phyloP scores from a whole-genome alignment of 2,329 filamentous ascomycete genomes.

The Ophiognomonia clavigignenti-juglandacearum region DNA sequence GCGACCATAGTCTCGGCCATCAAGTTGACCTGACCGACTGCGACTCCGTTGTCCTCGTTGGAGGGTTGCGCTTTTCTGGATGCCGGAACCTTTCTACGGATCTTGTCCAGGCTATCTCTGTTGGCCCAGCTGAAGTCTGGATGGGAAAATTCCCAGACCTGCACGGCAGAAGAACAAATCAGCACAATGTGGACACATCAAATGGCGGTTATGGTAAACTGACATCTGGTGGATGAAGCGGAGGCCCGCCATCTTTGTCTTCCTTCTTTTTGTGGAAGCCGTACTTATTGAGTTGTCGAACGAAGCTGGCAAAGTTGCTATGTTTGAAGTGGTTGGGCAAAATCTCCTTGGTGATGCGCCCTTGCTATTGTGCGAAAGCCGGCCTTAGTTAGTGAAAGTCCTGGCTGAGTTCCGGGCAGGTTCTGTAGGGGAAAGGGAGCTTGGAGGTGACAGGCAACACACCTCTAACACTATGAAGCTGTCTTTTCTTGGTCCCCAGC shows the following conservation, averaged over 20 bases:
- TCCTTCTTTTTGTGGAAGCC: constrained; percentile 98
- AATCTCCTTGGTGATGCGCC: constrained; percentile 96
- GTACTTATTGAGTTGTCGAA: constrained; percentile 93
- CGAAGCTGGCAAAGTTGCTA: constrained; percentile 96
- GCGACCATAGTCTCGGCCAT: constrained; percentile 84
- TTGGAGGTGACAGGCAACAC: constrained; percentile 24
- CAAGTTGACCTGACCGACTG: constrained; percentile 73
- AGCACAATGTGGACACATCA: not conserved
- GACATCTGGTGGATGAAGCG: constrained; percentile 41
- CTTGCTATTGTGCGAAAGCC: constrained; percentile 58
- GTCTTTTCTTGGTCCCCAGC: constrained; percentile 92
- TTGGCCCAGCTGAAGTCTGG: constrained; percentile 94
- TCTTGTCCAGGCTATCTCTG: constrained; percentile 95
- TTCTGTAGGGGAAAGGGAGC: not conserved
- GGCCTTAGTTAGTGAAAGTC: constrained; percentile 11
- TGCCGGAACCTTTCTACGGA: constrained; percentile 89
- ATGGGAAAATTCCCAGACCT: constrained; percentile 97
- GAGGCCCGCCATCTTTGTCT: constrained; percentile 70
- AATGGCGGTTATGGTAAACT: not conserved
- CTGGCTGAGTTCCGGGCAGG: no score
- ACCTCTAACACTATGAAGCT: constrained; percentile 98
- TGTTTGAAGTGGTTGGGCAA: constrained; percentile 99
- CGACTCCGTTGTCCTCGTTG: constrained; percentile 64
- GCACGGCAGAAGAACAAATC: not conserved
- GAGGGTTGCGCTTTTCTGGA: constrained; percentile 66